Evolutionary conservation across 768 basidiomycete species (phyloP), one percentile per base, ranked within the genome.

Genomic region (Panaeolus papilionaceus): DNA sequence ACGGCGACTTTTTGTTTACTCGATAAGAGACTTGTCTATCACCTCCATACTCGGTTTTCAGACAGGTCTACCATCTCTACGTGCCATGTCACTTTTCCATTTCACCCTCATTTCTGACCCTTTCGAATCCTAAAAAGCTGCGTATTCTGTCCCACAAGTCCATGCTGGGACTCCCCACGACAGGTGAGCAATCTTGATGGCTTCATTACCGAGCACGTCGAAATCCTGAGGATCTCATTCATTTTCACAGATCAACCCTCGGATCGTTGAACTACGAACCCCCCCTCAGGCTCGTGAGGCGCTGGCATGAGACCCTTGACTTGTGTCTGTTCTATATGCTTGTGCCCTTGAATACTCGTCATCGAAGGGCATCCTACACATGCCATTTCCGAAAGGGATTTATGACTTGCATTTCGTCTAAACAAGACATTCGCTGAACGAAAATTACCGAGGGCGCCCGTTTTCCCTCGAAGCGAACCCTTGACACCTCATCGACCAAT

Each of bases 141-240:
- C 2, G 2, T 18, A 44, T 16, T 44, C 42, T 37, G 54, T 58
- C 54, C 54, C 54, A 58, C 54, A 58, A 33, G 54, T 58, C 54
- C 54, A 58, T 58, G 54, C 54, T 28, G 14, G 28, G 54, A 33
- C 54, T 16, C 28, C 14, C 2, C 54, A 33, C 54, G 54, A 28
- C 28, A 58, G 54, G 54, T 58, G 54, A 58, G 54, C 54, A 28
- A 58, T 37, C 54, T 28, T 37, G 14, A 58, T 33, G n/a, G 26
- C 16, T 58, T 58, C 26, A 58, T 58, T 58, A 58, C 54, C 54
- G 54, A 58, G 28, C 10, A 58, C 26, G 20, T 33, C 11, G 33
- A 33, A 28, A 58, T 58, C 54, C 54, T 28, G 54, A 37, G 54
- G 54, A 58, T 58, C 54, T 33, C 14, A 12, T 58, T 28, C 3